phyloP scores from a whole-genome alignment of 768 basidiomycete species.

The Tylopilus rubrobrunneus region DNA sequence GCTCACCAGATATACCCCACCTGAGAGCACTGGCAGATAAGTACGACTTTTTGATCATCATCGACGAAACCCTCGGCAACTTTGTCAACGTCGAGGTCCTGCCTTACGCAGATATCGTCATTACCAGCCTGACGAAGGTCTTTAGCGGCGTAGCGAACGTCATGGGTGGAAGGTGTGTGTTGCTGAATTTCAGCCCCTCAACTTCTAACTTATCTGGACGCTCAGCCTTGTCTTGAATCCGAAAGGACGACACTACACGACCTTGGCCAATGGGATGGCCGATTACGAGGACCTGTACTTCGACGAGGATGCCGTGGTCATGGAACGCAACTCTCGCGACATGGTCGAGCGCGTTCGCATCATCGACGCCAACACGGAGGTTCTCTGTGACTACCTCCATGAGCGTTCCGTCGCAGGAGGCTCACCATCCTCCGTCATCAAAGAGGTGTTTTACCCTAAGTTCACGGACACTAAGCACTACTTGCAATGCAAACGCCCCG shows the following conservation, averaged over 20 bases:
- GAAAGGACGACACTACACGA: constrained; percentile 57
- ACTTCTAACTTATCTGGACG: not conserved
- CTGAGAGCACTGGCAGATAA: constrained; percentile 80
- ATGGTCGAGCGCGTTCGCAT: constrained; percentile 68
- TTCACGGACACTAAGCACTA: constrained; percentile 72
- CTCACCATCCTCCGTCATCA: constrained; percentile 49
- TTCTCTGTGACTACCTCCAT: constrained; percentile 74
- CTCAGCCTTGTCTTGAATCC: constrained; percentile 88
- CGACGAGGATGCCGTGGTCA: constrained; percentile 87
- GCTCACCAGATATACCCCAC: constrained; percentile 73
- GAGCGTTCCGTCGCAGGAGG: constrained; percentile 49
- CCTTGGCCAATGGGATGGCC: constrained; percentile 57
- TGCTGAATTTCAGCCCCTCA: not conserved
- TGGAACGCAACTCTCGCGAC: constrained; percentile 98
- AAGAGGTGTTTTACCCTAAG: constrained; percentile 88
- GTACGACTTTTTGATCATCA: constrained; percentile 80
- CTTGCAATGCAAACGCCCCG: constrained; percentile 55
- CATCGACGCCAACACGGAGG: constrained; percentile 81
- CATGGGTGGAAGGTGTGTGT: constrained; percentile 90
- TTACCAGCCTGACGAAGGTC: constrained; percentile 90
- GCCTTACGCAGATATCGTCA: constrained; percentile 83
- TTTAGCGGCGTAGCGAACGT: constrained; percentile 94
- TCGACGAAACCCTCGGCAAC: constrained; percentile 95
- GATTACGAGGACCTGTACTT: constrained; percentile 85
- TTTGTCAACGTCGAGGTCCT: constrained; percentile 91